Conservation (phyloP, 345 rosid species). For the Passiflora organensis region DNA sequence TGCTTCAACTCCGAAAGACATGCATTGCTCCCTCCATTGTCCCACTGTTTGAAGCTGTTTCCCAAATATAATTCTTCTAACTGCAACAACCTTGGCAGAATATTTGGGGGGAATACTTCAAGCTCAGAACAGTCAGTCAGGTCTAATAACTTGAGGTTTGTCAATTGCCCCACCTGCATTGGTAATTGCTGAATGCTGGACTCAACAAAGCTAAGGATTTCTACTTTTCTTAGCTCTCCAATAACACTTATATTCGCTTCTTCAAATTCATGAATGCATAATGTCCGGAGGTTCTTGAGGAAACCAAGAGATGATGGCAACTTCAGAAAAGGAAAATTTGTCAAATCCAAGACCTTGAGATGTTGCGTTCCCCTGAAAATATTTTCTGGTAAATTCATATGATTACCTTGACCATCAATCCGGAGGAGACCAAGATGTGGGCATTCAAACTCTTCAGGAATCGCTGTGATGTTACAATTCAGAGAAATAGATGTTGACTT, state of each 20-base stretch:
- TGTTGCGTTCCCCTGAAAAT: slow-evolving; percentile 14
- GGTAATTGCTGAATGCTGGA: slow-evolving; percentile 16
- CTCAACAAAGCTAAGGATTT: slow-evolving; percentile 9
- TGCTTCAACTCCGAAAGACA: slow-evolving; percentile 17
- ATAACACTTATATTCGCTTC: slow-evolving; percentile 3
- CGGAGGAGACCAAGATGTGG: slow-evolving; percentile 13
- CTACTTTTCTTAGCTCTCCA: slow-evolving; percentile 12
- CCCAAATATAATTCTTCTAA: slow-evolving; percentile 25
- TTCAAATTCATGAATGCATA: slow-evolving; percentile 2
- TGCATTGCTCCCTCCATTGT: slow-evolving; percentile 3
- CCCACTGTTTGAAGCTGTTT: slow-evolving; percentile 19
- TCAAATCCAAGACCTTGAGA: slow-evolving; percentile 22
- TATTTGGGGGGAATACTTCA: slow-evolving; percentile 13
- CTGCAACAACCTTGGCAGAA: slow-evolving; percentile 6
- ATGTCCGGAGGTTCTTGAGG: slow-evolving; percentile 7
- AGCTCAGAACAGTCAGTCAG: slow-evolving; percentile 13
- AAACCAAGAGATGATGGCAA: slow-evolving; percentile 4
- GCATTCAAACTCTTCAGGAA: slow-evolving; percentile 15
- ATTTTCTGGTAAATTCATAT: background rate
- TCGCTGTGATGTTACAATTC: background rate
- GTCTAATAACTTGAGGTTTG: slow-evolving; percentile 14
- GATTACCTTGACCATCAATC: background rate
- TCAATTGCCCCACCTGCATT: slow-evolving; percentile 9
- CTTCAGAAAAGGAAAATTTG: background rate
- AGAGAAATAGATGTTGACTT: background rate